Percentiles rank a stretch among this genome's conserved stretches.
phyloP scores from a whole-genome alignment of 495 filamentous ascomycete genomes.

The Parmelia sp. region DNA sequence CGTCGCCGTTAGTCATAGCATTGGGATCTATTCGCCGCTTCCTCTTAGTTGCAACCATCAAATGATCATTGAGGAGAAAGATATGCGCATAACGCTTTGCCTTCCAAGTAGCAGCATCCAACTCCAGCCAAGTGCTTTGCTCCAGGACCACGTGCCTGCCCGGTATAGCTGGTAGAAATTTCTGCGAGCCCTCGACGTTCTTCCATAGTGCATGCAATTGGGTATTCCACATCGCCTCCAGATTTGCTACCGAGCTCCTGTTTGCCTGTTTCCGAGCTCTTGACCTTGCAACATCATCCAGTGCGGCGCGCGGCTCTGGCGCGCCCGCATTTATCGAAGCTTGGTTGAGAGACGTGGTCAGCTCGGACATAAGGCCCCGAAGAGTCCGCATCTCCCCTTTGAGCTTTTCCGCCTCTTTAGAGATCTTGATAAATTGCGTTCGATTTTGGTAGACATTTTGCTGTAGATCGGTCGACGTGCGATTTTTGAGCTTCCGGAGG shows the following conservation, averaged over 20 bases:
- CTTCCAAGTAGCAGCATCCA: slow-evolving; percentile 97
- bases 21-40: slow-evolving; percentile 76
- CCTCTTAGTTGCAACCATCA: slow-evolving; percentile 83
- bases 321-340: slow-evolving; percentile 46
- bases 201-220: slow-evolving; percentile 83
- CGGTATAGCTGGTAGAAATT: slow-evolving; percentile 84
- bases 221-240: slow-evolving; percentile 91
- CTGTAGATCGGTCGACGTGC: slow-evolving; percentile 83
- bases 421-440: slow-evolving; percentile 98
- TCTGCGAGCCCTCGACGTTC: slow-evolving; percentile 90
- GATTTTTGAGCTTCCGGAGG: slow-evolving; percentile 70
- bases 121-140: slow-evolving; percentile 84
- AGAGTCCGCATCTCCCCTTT: slow-evolving; percentile 94
- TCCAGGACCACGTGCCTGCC: slow-evolving; percentile 89
- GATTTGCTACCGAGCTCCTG: slow-evolving; percentile 68
- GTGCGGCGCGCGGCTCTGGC: slow-evolving; percentile 24
- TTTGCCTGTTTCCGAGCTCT: slow-evolving; percentile 42
- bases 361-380: slow-evolving; percentile 78
- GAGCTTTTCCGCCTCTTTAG: slow-evolving; percentile 95
- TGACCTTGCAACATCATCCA: slow-evolving; percentile 39
- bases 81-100: slow-evolving; percentile 76
- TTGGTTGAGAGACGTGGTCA: slow-evolving; percentile 71
- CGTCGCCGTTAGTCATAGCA: slow-evolving; percentile 48
- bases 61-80: slow-evolving; percentile 88
- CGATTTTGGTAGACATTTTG: slow-evolving; percentile 97